These are phyloP conservation scores for Phytopythium sindhum DNA, from an alignment of 352 stramenopile species.

Conservation along the genomic window DNA sequence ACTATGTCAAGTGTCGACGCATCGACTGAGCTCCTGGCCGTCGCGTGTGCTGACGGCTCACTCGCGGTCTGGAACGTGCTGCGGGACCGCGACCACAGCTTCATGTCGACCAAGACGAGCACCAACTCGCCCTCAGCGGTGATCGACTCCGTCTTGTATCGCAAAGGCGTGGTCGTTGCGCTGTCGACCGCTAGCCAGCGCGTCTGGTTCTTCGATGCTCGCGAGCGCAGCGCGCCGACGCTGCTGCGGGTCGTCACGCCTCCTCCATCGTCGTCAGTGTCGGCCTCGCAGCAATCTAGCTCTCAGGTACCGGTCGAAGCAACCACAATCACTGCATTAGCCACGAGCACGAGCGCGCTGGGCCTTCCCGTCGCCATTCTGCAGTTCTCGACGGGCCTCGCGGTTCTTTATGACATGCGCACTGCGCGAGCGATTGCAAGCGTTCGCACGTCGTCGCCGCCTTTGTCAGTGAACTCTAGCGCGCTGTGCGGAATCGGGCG, in stretches of 20 bases:
- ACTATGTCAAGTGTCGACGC: conserved; percentile 30
- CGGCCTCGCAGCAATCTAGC: neutral
- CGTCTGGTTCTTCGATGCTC: conserved; percentile 45
- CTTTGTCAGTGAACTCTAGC: conserved; percentile 4
- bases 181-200: conserved; percentile 33
- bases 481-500: conserved; percentile 7
- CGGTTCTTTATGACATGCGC: conserved; percentile 45
- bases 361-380: conserved; percentile 39
- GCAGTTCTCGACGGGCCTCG: conserved; percentile 42
- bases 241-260: conserved; percentile 32
- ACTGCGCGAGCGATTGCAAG: conserved; percentile 39
- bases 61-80: conserved; percentile 55
- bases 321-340: conserved; percentile 19
- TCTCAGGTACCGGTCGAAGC: conserved; percentile 1
- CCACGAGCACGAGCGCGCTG: conserved; percentile 10
- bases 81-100: conserved; percentile 34
- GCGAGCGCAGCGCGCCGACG: conserved; percentile 13
- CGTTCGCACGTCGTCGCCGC: conserved; percentile 15
- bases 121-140: neutral
- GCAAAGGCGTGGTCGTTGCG: conserved; percentile 24
- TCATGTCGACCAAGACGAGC: conserved; percentile 13
- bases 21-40: conserved; percentile 43
- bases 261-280: conserved; percentile 13
- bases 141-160: conserved; percentile 19
- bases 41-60: conserved; percentile 44